Conservation (phyloP, 768 basidiomycete genomes). For the Calocera viscosa region DNA sequence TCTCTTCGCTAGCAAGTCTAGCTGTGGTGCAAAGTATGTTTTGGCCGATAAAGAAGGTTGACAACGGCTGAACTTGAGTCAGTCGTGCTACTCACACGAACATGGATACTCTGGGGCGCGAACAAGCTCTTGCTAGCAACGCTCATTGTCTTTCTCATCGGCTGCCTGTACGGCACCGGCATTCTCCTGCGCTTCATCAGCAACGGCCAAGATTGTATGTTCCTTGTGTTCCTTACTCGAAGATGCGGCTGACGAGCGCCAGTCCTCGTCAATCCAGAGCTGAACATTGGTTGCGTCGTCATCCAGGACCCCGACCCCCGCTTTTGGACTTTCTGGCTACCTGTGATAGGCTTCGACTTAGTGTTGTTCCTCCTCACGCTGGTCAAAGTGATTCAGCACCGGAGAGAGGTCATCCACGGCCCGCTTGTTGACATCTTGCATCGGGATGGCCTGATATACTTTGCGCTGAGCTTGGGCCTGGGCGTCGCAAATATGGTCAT, state of each 20-base stretch:
- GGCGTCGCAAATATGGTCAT: background rate
- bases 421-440: conserved; percentile 5
- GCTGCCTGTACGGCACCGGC: background rate
- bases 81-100: background rate
- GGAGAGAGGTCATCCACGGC: background rate
- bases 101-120: background rate
- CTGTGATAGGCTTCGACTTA: background rate
- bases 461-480: background rate
- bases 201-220: background rate
- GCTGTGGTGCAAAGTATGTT: background rate
- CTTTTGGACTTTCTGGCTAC: conserved; percentile 6
- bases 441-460: background rate
- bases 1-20: background rate
- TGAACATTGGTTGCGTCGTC: background rate
- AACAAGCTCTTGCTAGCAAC: background rate
- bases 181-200: conserved; percentile 2
- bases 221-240: background rate
- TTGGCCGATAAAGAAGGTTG: background rate
- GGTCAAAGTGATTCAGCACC: conserved; percentile 4
- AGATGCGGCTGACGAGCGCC: background rate
- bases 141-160: background rate
- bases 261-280: background rate
- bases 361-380: background rate
- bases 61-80: background rate
- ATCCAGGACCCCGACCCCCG: background rate